Evolutionary conservation across 257 asterid genomes (phyloP), one percentile per base, ranked within the genome.

Genomic region (Nicotiana sylvestris): DNA sequence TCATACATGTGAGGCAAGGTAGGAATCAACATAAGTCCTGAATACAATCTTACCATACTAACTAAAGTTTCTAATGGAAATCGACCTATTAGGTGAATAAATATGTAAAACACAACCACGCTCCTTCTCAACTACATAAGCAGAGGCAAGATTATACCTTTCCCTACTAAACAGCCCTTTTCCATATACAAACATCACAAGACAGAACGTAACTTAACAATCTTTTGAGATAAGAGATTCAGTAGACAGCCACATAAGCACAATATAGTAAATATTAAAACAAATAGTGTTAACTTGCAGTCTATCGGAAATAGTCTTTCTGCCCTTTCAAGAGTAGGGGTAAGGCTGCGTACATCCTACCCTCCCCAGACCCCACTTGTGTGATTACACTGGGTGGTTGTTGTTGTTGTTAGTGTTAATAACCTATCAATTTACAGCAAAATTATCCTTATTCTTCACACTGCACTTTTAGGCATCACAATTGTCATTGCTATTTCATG

Each of bases 1-100:
- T 29, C 80, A 74, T 74, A 74, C 62, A 49, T 7, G 62, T 49
- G 39, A 74, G 61, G 80, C 62, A 49, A 74, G 80, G 62, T 27
- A 74, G 62, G 9, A 49, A 46, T 70, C 62, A 74, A 49, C 80
- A 74, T 49, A 27, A 25, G 16, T 27, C 7, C 61, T 49, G 43
- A 74, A 74, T 25, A 74, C 39, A 74, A 49, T 21, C 62, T 74
- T 15, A 5, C 62, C 25, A 51, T 15, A 27, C 43, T 13, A 13
- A 53, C 29, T 13, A 57, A 46, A 46, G 79, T 72, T 32, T 25
- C 79, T 72, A 13, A 27, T 13, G 15, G 62, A 74, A 46, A 74
- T 74, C 27, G n/a, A 74, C 43, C 62, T 13, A 49, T 49, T 74
- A 74, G 25, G 43, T 49, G 61, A 74, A 74, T 3, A 49, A 74